phyloP scores from a whole-genome alignment of 1,139 yeast species.

The Barnettozyma hawaiiensis region DNA sequence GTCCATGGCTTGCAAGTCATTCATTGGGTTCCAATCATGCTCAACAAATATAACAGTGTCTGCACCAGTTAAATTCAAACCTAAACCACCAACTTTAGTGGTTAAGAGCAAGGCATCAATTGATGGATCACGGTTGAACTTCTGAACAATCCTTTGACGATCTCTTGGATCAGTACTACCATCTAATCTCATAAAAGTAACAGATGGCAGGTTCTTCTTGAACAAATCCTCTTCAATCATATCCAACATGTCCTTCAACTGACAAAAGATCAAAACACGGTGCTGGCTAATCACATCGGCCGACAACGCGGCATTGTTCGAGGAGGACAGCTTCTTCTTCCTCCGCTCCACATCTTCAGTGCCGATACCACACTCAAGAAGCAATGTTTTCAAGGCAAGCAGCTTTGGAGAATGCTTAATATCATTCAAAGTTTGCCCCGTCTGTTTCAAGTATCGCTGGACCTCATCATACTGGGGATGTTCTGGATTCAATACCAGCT shows the following conservation, averaged over 20 bases:
- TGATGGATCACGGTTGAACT: constrained; percentile 94
- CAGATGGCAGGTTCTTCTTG: constrained; percentile 80
- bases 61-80: constrained; percentile 95
- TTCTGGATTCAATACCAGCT: constrained; percentile 75
- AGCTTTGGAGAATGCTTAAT: constrained; percentile 90
- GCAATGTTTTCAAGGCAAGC: constrained; percentile 70
- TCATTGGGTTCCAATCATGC: constrained; percentile 99
- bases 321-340: constrained; percentile 17
- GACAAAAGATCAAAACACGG: constrained; percentile 93
- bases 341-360: constrained; percentile 46
- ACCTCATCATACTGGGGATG: constrained; percentile 82
- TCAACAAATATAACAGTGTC: constrained; percentile 98
- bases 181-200: constrained; percentile 90
- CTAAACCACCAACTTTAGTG: constrained; percentile 97
- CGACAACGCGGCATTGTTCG: constrained; percentile 27
- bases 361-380: constrained; percentile 95
- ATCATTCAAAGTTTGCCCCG: constrained; percentile 58
- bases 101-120: constrained; percentile 89
- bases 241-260: constrained; percentile 94
- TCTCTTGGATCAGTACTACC: constrained; percentile 93
- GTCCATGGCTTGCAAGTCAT: constrained; percentile 98
- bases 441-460: constrained; percentile 48
- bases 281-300: constrained; percentile 86
- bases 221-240: constrained; percentile 89
- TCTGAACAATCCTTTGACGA: constrained; percentile 85